Percentiles rank a stretch among this genome's conserved stretches.
phyloP scores from a whole-genome alignment of 345 rosid species.

The Lumnitzera racemosa region DNA sequence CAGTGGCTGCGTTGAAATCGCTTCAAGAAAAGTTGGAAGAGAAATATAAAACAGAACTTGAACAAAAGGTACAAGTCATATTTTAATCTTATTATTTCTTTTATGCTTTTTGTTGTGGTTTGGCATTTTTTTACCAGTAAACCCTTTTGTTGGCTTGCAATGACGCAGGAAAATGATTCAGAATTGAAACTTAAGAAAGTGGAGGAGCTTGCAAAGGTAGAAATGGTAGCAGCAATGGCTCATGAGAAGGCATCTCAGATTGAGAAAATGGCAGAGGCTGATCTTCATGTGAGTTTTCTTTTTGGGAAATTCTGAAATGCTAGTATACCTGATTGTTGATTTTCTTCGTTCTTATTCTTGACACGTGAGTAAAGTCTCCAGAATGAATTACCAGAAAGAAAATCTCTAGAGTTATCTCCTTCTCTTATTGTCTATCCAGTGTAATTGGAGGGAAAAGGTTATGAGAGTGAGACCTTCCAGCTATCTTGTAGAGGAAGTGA shows the following conservation, averaged over 20 bases:
- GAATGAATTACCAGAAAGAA: too few relatives aligned
- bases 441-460: too few relatives aligned
- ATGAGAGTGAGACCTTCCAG: too few relatives aligned
- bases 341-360: too few relatives aligned
- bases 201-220: constrained; percentile 75
- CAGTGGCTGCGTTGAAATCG: constrained; percentile 69
- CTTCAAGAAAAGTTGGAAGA: constrained; percentile 87
- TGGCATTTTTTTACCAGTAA: background rate
- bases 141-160: background rate
- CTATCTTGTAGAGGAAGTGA: too few relatives aligned
- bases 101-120: background rate
- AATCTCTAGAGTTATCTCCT: too few relatives aligned
- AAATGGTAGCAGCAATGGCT: constrained; percentile 59
- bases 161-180: constrained; percentile 68
- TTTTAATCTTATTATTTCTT: constrained; percentile 2
- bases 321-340: too few relatives aligned
- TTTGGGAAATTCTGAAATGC: too few relatives aligned
- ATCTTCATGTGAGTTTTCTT: constrained; percentile 55
- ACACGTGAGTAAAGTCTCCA: too few relatives aligned
- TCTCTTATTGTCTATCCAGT: too few relatives aligned
- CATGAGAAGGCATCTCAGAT: constrained; percentile 81
- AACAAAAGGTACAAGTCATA: constrained; percentile 53
- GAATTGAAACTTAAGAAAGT: constrained; percentile 43
- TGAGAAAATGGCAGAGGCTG: constrained; percentile 81
- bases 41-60: constrained; percentile 65